These are phyloP conservation scores for Nannizzia gypsea DNA, from an alignment of 2,329 filamentous ascomycete species.

Conservation along the genomic window DNA sequence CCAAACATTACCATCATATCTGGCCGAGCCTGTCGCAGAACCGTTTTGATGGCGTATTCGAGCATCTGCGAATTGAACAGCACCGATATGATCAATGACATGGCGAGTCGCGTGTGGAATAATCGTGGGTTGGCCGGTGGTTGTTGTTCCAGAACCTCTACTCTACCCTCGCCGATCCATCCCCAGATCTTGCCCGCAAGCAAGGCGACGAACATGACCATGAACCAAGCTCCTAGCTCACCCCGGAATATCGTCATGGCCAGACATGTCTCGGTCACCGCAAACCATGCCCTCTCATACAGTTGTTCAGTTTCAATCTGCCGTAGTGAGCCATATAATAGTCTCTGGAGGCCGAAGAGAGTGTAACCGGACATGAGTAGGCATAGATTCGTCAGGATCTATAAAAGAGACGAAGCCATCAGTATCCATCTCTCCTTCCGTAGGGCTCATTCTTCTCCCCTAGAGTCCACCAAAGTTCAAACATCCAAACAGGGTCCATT, in stretches of 20 bases:
- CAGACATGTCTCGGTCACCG: slow-evolving; percentile 88
- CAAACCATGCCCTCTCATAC: slow-evolving; percentile 96
- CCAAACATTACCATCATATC: slow-evolving; percentile 99
- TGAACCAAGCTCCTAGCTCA: slow-evolving; percentile 85
- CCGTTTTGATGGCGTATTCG: slow-evolving; percentile 66
- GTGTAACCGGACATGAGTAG: slow-evolving; percentile 69
- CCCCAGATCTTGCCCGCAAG: slow-evolving; percentile 95
- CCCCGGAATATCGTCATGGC: slow-evolving; percentile 98
- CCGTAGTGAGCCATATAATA: slow-evolving; percentile 82
- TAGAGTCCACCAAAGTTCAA: neutral
- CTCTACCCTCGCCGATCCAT: slow-evolving; percentile 91
- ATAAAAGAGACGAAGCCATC: slow-evolving; percentile 4
- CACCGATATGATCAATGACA: slow-evolving; percentile 68
- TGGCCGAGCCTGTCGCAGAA: slow-evolving; percentile 76
- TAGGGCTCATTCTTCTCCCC: too few relatives aligned
- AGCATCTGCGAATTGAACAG: slow-evolving; percentile 71
- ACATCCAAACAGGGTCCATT: slow-evolving; percentile 10
- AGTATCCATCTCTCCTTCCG: neutral
- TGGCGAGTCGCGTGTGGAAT: slow-evolving; percentile 71
- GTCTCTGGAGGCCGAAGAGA: slow-evolving; percentile 74
- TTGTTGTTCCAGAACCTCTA: slow-evolving; percentile 91
- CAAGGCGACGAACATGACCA: slow-evolving; percentile 90
- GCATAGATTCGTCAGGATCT: slow-evolving; percentile 86
- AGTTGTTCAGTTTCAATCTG: slow-evolving; percentile 93
- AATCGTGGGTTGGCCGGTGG: slow-evolving; percentile 76